Percentiles rank a stretch among this genome's conserved stretches.
phyloP scores from a whole-genome alignment of 345 rosid genomes.

The Mangifera indica region DNA sequence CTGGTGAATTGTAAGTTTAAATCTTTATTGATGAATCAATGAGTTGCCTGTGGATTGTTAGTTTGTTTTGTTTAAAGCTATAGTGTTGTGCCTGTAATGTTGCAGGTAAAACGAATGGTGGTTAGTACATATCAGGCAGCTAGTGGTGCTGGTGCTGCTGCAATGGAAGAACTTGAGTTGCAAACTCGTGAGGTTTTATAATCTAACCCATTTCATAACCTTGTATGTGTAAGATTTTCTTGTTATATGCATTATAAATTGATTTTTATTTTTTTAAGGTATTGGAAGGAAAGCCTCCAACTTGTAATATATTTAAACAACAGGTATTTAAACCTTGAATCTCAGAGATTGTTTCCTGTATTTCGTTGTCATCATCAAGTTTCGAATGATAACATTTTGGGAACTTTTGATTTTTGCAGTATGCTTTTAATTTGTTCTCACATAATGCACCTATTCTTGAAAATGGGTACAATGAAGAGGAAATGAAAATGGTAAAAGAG shows the following conservation, averaged over 20 bases:
- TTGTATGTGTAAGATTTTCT: not conserved
- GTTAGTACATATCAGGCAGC: slow-evolving; percentile 99
- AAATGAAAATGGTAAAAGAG: slow-evolving; percentile 90
- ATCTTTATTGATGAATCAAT: too few species aligned
- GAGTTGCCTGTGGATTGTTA: too few species aligned
- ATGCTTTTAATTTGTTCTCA: slow-evolving; percentile 94
- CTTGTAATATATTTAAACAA: slow-evolving; percentile 70
- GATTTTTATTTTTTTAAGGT: slow-evolving; percentile 43
- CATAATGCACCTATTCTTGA: slow-evolving; percentile 82
- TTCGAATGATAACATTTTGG: slow-evolving; percentile 10
- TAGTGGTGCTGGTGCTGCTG: slow-evolving; percentile 99
- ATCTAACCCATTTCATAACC: not conserved
- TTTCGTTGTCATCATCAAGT: not conserved
- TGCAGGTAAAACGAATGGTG: slow-evolving; percentile 93
- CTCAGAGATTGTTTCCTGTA: not conserved
- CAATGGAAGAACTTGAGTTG: slow-evolving; percentile 97
- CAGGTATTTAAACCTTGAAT: slow-evolving; percentile 46
- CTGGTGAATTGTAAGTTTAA: too few species aligned
- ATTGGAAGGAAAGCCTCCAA: slow-evolving; percentile 81
- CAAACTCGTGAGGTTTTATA: slow-evolving; percentile 91
- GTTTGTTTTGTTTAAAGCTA: too few species aligned
- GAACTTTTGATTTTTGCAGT: slow-evolving; percentile 47
- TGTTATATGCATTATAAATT: not conserved
- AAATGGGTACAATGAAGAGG: slow-evolving; percentile 97
- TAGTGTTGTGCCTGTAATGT: not conserved